Evolutionary conservation across 2,329 filamentous ascomycete species (phyloP).

Genomic region (Emergomyces africanus): DNA sequence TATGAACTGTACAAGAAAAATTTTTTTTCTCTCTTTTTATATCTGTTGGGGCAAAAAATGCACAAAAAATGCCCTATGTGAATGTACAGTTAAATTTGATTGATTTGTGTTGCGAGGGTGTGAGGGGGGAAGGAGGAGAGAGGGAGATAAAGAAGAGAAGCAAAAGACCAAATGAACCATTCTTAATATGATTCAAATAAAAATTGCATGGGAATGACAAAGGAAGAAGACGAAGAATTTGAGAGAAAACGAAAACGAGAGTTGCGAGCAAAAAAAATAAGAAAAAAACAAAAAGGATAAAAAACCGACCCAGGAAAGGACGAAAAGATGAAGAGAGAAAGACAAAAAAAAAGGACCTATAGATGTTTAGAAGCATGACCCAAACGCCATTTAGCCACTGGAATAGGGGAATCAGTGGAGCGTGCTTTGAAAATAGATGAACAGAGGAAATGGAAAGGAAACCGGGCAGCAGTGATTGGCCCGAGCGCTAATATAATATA

Average conservation of each 20-base stretch:
- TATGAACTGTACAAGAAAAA: no score
- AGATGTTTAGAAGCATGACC: slow-evolving; percentile 3
- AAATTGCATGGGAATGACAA: not conserved
- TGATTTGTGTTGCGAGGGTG: no score
- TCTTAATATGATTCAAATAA: no score
- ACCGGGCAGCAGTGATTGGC: not conserved
- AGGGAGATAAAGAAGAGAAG: no score
- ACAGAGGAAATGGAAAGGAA: not conserved
- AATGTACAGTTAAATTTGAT: no score
- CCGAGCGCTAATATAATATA: not conserved
- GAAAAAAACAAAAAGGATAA: not conserved
- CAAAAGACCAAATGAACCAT: not conserved
- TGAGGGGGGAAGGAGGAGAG: not conserved
- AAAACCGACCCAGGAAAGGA: not conserved
- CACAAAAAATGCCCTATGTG: no score
- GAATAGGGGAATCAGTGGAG: not conserved
- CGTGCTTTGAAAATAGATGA: not conserved
- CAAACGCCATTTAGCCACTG: slow-evolving; percentile 1
- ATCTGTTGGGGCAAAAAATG: no score
- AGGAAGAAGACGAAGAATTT: not conserved
- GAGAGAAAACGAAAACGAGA: not conserved
- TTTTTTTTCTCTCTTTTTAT: no score
- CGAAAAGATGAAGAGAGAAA: not conserved
- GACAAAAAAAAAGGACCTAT: not conserved
- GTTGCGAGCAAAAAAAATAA: no score